phyloP scores from a whole-genome alignment of 1,284 basidiomycete species.

The Trametes pubescens region DNA sequence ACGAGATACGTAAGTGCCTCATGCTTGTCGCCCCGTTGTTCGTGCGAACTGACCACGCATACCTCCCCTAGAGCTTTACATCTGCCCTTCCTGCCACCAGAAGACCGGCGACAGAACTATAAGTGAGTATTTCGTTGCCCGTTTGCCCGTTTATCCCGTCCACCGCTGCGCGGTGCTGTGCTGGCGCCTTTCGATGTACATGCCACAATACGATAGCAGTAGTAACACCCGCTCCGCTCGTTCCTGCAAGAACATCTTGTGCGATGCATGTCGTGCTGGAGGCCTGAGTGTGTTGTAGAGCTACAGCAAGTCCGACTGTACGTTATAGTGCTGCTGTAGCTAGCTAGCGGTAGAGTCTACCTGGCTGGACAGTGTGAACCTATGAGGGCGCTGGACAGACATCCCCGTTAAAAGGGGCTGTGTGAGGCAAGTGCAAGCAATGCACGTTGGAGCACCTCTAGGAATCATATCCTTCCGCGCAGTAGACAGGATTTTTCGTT shows the following conservation, averaged over 20 bases:
- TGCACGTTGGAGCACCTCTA: background rate
- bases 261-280: constrained; percentile 11
- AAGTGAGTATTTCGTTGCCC: constrained; percentile 70
- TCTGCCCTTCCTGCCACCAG: constrained; percentile 73
- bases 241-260: constrained; percentile 11
- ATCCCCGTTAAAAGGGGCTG: too few species aligned
- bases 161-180: constrained; percentile 40
- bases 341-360: constrained; percentile 23
- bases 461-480: background rate
- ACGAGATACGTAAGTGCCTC: constrained; percentile 68
- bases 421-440: background rate
- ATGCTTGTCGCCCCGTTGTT: constrained; percentile 13
- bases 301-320: constrained; percentile 16
- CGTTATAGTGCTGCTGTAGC: constrained; percentile 16
- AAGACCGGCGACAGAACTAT: constrained; percentile 71
- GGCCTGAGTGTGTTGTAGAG: constrained; percentile 23
- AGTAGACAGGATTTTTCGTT: constrained; percentile 1
- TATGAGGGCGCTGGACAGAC: background rate
- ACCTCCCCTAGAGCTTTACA: constrained; percentile 64
- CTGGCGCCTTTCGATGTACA: constrained; percentile 40
- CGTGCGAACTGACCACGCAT: constrained; percentile 17
- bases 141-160: constrained; percentile 34
- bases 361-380: constrained; percentile 20
- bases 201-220: constrained; percentile 40
- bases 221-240: constrained; percentile 20